Conservation (phyloP, 2,329 filamentous ascomycete species). For the Aspergillus udagawae region DNA sequence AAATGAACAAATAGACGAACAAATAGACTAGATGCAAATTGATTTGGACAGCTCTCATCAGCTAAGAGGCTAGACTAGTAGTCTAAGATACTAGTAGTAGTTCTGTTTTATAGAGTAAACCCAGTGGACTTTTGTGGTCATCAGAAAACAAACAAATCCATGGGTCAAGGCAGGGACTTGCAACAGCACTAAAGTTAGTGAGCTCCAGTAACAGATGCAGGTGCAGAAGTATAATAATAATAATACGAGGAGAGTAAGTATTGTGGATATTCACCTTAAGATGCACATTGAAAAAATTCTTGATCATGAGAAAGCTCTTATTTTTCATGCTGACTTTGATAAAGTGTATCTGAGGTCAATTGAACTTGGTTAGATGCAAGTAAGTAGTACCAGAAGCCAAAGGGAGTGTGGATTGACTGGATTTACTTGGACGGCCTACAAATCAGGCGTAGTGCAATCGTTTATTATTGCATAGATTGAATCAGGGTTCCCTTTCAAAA, state of each 20-base stretch:
- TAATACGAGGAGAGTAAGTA: slow-evolving; percentile 3
- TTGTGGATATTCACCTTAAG: background rate
- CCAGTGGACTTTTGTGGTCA: slow-evolving; percentile 12
- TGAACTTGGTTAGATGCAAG: background rate
- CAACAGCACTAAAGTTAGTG: slow-evolving; percentile 13
- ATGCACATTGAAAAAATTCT: background rate
- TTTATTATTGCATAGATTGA: slow-evolving; percentile 3
- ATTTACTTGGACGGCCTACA: background rate
- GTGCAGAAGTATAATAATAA: slow-evolving; percentile 18
- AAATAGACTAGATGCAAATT: slow-evolving; percentile 11
- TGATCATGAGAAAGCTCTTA: background rate
- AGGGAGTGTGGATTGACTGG: background rate
- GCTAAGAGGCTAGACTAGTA: slow-evolving; percentile 5
- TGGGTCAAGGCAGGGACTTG: slow-evolving; percentile 15
- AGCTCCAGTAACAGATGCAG: slow-evolving; percentile 16
- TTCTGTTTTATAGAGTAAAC: background rate
- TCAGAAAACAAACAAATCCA: slow-evolving; percentile 18
- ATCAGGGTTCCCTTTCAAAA: slow-evolving; percentile 7
- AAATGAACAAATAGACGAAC: slow-evolving; percentile 5
- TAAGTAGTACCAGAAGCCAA: background rate
- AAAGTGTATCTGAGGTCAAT: background rate
- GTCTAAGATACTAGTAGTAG: slow-evolving; percentile 11
- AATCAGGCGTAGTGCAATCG: background rate
- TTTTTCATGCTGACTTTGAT: background rate
- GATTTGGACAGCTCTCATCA: slow-evolving; percentile 17